Evolutionary conservation across 139 green algal species (phyloP).

Genomic region (Chlorokybus atmophyticus): DNA sequence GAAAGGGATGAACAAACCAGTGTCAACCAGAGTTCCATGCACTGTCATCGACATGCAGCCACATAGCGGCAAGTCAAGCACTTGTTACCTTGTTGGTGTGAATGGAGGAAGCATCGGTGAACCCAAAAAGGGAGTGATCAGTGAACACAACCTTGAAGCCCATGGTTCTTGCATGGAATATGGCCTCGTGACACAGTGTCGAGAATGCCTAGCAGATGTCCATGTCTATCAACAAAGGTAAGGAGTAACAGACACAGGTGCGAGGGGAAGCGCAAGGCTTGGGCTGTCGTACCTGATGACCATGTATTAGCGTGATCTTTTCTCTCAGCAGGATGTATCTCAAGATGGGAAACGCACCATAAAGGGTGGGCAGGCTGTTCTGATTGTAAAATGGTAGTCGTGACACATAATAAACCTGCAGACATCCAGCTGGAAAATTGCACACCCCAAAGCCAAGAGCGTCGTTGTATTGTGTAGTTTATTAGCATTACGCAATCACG

Average conservation of each 20-base stretch:
- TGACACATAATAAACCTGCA: slow-evolving; percentile 90
- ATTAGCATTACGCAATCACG: too few species aligned
- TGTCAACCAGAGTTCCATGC: not conserved
- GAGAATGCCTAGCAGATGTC: slow-evolving; percentile 59
- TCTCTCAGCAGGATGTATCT: slow-evolving; percentile 61
- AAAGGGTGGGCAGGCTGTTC: slow-evolving; percentile 52
- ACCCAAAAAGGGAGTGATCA: slow-evolving; percentile 93
- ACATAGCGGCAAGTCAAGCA: slow-evolving; percentile 39
- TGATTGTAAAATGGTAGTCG: slow-evolving; percentile 54
- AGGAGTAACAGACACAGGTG: too few species aligned
- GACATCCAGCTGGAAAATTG: too few species aligned
- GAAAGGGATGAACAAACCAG: too few species aligned
- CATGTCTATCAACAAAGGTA: not conserved
- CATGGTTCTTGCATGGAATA: slow-evolving; percentile 69
- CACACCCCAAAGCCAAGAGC: not conserved
- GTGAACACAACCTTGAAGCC: slow-evolving; percentile 85
- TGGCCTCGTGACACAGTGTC: slow-evolving; percentile 61
- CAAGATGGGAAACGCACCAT: slow-evolving; percentile 46
- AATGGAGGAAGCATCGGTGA: slow-evolving; percentile 71
- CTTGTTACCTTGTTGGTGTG: slow-evolving; percentile 86
- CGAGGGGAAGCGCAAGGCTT: too few species aligned
- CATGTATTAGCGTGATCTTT: slow-evolving; percentile 66
- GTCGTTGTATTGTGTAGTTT: too few species aligned
- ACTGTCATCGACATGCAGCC: not conserved
- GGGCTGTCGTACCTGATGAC: slow-evolving; percentile 37